Evolutionary conservation across 1,284 basidiomycete species (phyloP).

Genomic region (Meripilus lineatus): DNA sequence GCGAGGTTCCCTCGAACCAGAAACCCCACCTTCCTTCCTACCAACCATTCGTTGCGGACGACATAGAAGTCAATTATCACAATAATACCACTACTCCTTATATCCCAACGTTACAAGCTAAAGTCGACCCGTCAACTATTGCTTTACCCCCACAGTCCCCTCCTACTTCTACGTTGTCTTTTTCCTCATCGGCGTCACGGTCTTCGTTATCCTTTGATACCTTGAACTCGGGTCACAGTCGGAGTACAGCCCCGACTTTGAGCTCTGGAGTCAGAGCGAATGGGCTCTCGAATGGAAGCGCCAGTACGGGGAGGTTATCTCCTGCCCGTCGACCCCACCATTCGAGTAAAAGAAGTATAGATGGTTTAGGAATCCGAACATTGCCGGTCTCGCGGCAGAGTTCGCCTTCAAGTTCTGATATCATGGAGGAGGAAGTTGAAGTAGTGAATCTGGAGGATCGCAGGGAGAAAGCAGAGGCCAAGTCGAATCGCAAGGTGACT

Average conservation of each 20-base stretch:
- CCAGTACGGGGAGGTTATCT: neutral
- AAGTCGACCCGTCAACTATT: conserved; percentile 48
- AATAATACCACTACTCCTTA: conserved; percentile 6
- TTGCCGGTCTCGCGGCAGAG: neutral
- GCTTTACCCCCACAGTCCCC: conserved; percentile 65
- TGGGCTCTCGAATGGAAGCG: conserved; percentile 14
- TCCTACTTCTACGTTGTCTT: conserved; percentile 61
- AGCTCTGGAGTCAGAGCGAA: conserved; percentile 17
- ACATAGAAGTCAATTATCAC: conserved; percentile 24
- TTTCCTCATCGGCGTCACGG: conserved; percentile 62
- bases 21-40: conserved; percentile 16
- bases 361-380: conserved; percentile 7
- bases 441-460: conserved; percentile 20
- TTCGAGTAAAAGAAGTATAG: conserved; percentile 7
- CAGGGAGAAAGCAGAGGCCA: conserved; percentile 61
- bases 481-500: conserved; percentile 74
- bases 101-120: conserved; percentile 27
- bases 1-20: conserved; percentile 16
- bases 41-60: conserved; percentile 25
- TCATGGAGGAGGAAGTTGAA: conserved; percentile 8
- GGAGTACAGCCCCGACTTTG: conserved; percentile 29
- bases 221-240: conserved; percentile 31
- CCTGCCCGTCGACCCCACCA: neutral
- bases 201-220: conserved; percentile 38
- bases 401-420: conserved; percentile 19